phyloP scores from a whole-genome alignment of 495 filamentous ascomycete species.

The Daldinia caldariorum region DNA sequence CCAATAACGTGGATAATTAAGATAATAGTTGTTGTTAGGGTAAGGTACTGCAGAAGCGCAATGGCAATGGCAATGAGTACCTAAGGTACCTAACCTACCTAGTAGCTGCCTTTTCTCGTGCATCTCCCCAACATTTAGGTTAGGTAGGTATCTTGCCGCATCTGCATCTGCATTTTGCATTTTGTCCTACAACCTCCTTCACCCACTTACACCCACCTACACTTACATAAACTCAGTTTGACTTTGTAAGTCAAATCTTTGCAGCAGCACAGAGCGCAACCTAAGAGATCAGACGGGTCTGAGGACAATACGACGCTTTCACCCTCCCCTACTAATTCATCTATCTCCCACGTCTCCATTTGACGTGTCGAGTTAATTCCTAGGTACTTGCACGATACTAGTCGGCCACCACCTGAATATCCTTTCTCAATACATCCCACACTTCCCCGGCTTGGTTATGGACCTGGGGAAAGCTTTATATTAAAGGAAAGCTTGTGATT shows the following conservation, averaged over 20 bases:
- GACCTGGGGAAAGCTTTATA: conserved; percentile 1
- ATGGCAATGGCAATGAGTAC: conserved; percentile 13
- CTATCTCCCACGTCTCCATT: conserved; percentile 27
- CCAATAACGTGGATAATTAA: conserved; percentile 47
- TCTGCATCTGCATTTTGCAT: conserved; percentile 11
- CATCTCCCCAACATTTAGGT: conserved; percentile 8
- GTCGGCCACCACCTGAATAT: conserved; percentile 20
- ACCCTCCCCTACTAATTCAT: conserved; percentile 19
- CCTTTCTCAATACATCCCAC: background rate
- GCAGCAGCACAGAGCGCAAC: conserved; percentile 34
- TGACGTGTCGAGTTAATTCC: conserved; percentile 13
- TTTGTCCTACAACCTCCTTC: conserved; percentile 8
- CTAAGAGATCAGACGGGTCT: conserved; percentile 30
- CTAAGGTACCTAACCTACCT: too few relatives aligned
- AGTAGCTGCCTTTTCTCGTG: conserved; percentile 2
- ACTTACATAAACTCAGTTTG: conserved; percentile 24
- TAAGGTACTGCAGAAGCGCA: conserved; percentile 23
- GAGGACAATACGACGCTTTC: conserved; percentile 38
- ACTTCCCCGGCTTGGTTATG: conserved; percentile 7
- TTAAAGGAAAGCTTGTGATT: conserved; percentile 8
- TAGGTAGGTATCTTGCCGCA: conserved; percentile 4
- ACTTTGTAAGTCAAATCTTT: conserved; percentile 26
- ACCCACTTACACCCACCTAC: background rate
- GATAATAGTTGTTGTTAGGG: conserved; percentile 38
- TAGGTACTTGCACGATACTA: conserved; percentile 5